These are phyloP conservation scores for Gossypium turneri DNA, from an alignment of 345 rosid species.

Conservation along the genomic window DNA sequence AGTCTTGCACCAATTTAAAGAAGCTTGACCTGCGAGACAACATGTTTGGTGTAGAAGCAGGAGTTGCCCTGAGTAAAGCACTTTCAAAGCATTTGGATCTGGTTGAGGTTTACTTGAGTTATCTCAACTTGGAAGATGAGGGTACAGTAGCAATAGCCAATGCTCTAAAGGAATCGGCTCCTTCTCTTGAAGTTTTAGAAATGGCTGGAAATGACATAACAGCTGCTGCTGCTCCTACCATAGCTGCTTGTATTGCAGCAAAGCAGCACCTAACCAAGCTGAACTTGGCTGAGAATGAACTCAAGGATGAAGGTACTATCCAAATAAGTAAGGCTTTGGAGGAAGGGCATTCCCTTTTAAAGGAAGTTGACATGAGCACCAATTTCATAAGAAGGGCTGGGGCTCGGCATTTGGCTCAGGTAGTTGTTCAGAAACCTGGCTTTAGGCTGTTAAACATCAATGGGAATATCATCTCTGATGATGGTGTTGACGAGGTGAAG, in stretches of 20 bases:
- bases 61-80: conserved; percentile 68
- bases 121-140: conserved; percentile 80
- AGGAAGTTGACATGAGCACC: conserved; percentile 60
- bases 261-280: conserved; percentile 60
- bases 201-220: conserved; percentile 95
- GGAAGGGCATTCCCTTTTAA: conserved; percentile 46
- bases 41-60: conserved; percentile 78
- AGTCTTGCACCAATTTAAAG: conserved; percentile 52
- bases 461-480: conserved; percentile 73
- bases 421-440: conserved; percentile 53
- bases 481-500: conserved; percentile 77
- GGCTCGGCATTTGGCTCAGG: conserved; percentile 57
- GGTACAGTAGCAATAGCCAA: conserved; percentile 59
- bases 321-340: conserved; percentile 59
- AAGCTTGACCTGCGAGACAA: conserved; percentile 89
- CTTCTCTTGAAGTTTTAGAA: conserved; percentile 64
- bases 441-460: conserved; percentile 66
- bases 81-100: conserved; percentile 50
- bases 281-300: conserved; percentile 87
- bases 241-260: conserved; percentile 59
- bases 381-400: conserved; percentile 66
- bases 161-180: conserved; percentile 65
- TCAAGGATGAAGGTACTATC: conserved; percentile 75
- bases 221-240: conserved; percentile 48
- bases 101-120: conserved; percentile 74